Conservation (phyloP, 2,329 filamentous ascomycete species). For the Talaromyces marneffei region DNA sequence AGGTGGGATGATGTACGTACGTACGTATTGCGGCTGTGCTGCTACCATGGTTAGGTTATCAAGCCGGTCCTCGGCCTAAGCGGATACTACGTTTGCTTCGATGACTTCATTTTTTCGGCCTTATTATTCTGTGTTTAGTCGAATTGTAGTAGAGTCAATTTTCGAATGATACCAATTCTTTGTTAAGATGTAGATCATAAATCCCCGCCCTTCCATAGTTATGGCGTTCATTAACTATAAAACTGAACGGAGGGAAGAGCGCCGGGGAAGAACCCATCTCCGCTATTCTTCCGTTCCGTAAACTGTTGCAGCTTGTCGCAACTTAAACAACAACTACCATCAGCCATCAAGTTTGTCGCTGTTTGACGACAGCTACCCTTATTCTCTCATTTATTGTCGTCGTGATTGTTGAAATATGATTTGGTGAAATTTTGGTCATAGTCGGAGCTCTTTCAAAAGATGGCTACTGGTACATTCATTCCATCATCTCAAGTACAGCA, state of each 20-base stretch:
- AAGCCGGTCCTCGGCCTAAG: not conserved
- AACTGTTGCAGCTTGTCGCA: not conserved
- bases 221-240: not conserved
- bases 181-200: not conserved
- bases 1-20: not conserved
- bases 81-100: not conserved
- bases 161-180: not conserved
- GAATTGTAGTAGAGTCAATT: not conserved
- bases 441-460: not conserved
- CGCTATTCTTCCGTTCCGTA: conserved; percentile 7
- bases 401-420: not conserved
- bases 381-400: not conserved
- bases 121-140: not conserved
- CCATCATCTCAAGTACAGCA: not conserved
- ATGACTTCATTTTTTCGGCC: conserved; percentile 3
- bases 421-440: not conserved
- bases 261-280: not conserved
- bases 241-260: not conserved
- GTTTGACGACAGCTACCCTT: not conserved
- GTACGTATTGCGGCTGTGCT: conserved; percentile 2
- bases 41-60: not conserved
- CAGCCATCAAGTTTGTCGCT: not conserved
- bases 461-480: conserved; percentile 15
- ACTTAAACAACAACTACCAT: not conserved
- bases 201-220: not conserved